These are phyloP conservation scores for Vitis hybrid DNA, from an alignment of 177 flowering plant species.

Conservation along the genomic window DNA sequence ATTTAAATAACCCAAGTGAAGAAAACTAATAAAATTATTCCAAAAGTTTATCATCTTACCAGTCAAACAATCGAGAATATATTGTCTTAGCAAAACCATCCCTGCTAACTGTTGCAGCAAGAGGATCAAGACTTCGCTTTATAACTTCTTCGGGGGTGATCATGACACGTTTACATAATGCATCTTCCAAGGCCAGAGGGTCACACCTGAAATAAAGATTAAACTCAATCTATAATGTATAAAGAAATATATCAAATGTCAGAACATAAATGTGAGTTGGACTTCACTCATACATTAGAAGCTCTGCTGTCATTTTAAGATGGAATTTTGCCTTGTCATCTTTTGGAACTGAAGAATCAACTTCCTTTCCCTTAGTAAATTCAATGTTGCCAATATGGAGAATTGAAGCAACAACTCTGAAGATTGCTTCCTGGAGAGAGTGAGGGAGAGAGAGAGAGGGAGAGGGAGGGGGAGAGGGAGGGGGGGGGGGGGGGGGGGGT, in stretches of 20 bases:
- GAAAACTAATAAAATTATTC: neutral
- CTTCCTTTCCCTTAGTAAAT: slow-evolving; percentile 51
- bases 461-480: neutral
- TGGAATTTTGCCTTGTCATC: slow-evolving; percentile 62
- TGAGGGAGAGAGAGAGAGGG: neutral
- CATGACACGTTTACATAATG: slow-evolving; percentile 78
- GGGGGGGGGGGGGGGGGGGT: too few species aligned
- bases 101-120: slow-evolving; percentile 60
- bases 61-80: slow-evolving; percentile 73
- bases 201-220: slow-evolving; percentile 54
- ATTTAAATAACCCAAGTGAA: neutral
- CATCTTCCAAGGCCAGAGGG: slow-evolving; percentile 62
- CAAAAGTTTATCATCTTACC: slow-evolving; percentile 34
- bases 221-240: neutral
- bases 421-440: slow-evolving; percentile 54
- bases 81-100: slow-evolving; percentile 82
- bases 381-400: slow-evolving; percentile 62
- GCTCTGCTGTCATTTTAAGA: slow-evolving; percentile 54
- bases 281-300: slow-evolving; percentile 43
- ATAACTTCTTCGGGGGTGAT: slow-evolving; percentile 85
- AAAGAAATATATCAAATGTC: neutral
- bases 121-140: slow-evolving; percentile 74
- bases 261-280: too few species aligned
- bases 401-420: slow-evolving; percentile 56
- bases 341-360: slow-evolving; percentile 55